Evolutionary conservation across 305 asterid species (phyloP), one percentile per base, ranked within the genome.

Genomic region (Rubia tinctorum): DNA sequence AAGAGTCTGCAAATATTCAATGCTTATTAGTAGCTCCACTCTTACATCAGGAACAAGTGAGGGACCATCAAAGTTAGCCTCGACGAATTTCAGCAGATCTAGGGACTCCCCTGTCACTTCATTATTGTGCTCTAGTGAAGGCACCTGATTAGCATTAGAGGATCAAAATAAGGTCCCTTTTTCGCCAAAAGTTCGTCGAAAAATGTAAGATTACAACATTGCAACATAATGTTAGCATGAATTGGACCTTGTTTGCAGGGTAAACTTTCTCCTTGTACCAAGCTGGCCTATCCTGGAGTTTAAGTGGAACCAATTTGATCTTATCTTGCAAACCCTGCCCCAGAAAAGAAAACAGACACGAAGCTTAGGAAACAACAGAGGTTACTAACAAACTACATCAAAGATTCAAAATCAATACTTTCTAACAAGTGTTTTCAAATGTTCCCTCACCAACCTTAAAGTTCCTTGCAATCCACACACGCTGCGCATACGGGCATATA

Each of bases 241-340:
- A 8, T 39, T 72, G 45, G 65, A 90, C 97, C 97, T 90, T 90
- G 79, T 92, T 88, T 80, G 82, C 80, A 42, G 96, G 91, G 80
- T 90, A 89, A 47, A 92, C 91, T 79, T 90, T 92, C 79, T 90
- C 97, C 86, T 92, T 90, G 59, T 92, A 92, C 98, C 98, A 92
- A 73, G 83, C 77, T 65, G 97, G 98, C 84, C 91, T 86, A 82
- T 90, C 85, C 78, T 82, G 81, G 61, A 89, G 90, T 80, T 92
- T 85, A 77, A 92, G 86, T 7, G 96, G 89, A 13, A 92, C 89
- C 84, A 93, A 76, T 79, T 86, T 81, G 71, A 92, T 88, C 60
- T 80, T 80, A 67, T 90, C 95, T 72, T 90, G 91, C 79, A 93
- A 80, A 53, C 88, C 98, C 98, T 93, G 82, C 68, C 80, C 71